Conservation (phyloP, 1,284 basidiomycete species). For the Uromyces viciae-fabae region DNA sequence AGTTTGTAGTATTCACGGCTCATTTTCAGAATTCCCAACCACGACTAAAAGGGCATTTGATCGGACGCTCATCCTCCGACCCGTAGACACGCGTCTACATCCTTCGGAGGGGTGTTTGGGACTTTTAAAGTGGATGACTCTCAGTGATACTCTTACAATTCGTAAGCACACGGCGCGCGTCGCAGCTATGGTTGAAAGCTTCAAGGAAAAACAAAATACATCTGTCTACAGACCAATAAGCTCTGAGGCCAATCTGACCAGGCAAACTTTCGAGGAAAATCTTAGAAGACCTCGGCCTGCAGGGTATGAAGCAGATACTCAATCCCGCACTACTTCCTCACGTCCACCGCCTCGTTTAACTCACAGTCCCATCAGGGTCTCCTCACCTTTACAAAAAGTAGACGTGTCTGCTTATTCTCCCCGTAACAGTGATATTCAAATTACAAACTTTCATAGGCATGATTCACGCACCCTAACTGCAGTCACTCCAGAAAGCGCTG, state of each 20-base stretch:
- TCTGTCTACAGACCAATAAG: not conserved
- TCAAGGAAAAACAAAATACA: not conserved
- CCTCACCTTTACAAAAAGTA: too few relatives aligned
- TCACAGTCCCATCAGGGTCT: too few relatives aligned
- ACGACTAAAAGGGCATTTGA: constrained; percentile 37
- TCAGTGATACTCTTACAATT: constrained; percentile 42
- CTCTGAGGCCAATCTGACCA: not conserved
- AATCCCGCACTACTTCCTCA: too few relatives aligned
- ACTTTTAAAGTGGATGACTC: constrained; percentile 41
- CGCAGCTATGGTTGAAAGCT: constrained; percentile 9
- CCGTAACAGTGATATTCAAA: too few relatives aligned
- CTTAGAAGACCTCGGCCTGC: not conserved
- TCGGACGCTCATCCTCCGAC: constrained; percentile 35
- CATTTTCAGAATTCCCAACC: constrained; percentile 42
- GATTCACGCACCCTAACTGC: not conserved
- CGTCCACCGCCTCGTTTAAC: too few relatives aligned
- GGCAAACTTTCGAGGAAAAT: not conserved
- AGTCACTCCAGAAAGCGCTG: not conserved
- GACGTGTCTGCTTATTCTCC: too few relatives aligned
- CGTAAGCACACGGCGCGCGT: constrained; percentile 30
- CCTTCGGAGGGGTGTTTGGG: constrained; percentile 44
- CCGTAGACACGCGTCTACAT: constrained; percentile 27
- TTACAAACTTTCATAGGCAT: not conserved
- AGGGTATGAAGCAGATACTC: too few relatives aligned
- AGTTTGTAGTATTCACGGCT: constrained; percentile 30